These are phyloP conservation scores for Colletotrichum echinochloae DNA, from an alignment of 2,329 filamentous ascomycete species.

Conservation along the genomic window DNA sequence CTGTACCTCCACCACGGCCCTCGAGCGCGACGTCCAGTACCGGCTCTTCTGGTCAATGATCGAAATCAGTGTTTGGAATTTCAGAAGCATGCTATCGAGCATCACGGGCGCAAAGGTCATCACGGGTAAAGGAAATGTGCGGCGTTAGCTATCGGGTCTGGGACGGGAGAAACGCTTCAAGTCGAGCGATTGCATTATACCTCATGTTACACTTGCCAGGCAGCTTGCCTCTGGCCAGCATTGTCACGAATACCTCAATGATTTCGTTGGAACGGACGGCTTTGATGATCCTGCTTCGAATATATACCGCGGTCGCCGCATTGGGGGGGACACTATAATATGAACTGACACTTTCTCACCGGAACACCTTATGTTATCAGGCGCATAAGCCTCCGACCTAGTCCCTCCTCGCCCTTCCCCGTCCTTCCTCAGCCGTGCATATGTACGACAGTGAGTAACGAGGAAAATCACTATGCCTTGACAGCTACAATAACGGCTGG, in stretches of 20 bases:
- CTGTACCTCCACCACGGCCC: conserved; percentile 55
- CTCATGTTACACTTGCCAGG: conserved; percentile 30
- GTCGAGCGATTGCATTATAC: conserved; percentile 33
- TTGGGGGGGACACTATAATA: background rate
- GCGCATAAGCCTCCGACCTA: background rate
- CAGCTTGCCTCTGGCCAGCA: conserved; percentile 20
- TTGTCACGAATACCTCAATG: conserved; percentile 28
- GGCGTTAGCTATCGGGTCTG: conserved; percentile 34
- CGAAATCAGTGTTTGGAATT: conserved; percentile 40
- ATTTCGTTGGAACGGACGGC: conserved; percentile 13
- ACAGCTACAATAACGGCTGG: background rate
- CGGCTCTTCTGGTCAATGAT: conserved; percentile 56
- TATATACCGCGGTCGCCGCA: background rate
- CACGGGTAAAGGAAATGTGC: conserved; percentile 1
- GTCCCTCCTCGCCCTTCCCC: background rate
- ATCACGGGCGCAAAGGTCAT: conserved; percentile 7
- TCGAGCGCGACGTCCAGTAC: conserved; percentile 58
- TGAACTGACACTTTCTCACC: background rate
- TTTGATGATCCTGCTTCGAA: background rate
- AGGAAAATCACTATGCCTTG: conserved; percentile 2
- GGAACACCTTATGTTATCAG: background rate
- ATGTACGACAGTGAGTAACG: background rate
- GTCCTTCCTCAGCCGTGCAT: background rate
- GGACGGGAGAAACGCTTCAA: conserved; percentile 7
- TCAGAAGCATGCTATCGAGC: background rate